Percentiles rank a stretch among this genome's conserved stretches.
Conservation (phyloP, 2,329 filamentous ascomycete species). For the Microcyclospora tardicrescens region DNA sequence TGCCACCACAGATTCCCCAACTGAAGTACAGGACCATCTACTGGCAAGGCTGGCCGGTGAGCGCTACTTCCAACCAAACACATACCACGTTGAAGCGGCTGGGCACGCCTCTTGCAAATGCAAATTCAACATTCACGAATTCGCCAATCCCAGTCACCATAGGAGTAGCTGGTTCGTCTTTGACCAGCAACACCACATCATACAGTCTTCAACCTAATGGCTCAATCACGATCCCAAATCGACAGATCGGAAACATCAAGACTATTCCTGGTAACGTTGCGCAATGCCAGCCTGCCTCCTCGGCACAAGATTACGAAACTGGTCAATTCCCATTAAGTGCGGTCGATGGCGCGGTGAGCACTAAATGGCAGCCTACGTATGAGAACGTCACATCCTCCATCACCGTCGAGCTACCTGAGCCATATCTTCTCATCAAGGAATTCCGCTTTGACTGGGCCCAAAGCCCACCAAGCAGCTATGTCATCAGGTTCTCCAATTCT, state of each 20-base stretch:
- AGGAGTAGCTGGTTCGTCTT: slow-evolving; percentile 17
- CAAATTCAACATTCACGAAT: slow-evolving; percentile 42
- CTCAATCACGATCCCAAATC: slow-evolving; percentile 45
- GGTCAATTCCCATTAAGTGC: slow-evolving; percentile 59
- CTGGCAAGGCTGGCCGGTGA: slow-evolving; percentile 52
- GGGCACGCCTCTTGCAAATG: slow-evolving; percentile 35
- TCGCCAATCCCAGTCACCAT: slow-evolving; percentile 46
- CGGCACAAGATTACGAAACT: slow-evolving; percentile 37
- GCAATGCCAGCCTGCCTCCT: slow-evolving; percentile 44
- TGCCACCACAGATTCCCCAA: slow-evolving; percentile 52
- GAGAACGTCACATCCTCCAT: slow-evolving; percentile 41
- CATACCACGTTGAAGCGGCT: slow-evolving; percentile 50
- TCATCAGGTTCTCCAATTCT: slow-evolving; percentile 42
- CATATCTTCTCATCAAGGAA: slow-evolving; percentile 31
- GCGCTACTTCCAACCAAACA: slow-evolving; percentile 48
- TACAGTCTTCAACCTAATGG: slow-evolving; percentile 27
- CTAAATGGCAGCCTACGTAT: slow-evolving; percentile 50
- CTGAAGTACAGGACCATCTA: slow-evolving; percentile 51
- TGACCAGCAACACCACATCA: slow-evolving; percentile 34
- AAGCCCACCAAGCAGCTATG: slow-evolving; percentile 40
- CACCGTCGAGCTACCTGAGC: slow-evolving; percentile 38
- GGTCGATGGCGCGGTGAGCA: slow-evolving; percentile 52
- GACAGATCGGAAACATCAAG: slow-evolving; percentile 40
- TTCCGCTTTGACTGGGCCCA: slow-evolving; percentile 50
- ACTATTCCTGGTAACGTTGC: slow-evolving; percentile 49